A percentile compares a stretch with the other conserved stretches of the same genome.
These are phyloP conservation scores for Salix udensis DNA, from an alignment of 345 rosid species.

Conservation along the genomic window DNA sequence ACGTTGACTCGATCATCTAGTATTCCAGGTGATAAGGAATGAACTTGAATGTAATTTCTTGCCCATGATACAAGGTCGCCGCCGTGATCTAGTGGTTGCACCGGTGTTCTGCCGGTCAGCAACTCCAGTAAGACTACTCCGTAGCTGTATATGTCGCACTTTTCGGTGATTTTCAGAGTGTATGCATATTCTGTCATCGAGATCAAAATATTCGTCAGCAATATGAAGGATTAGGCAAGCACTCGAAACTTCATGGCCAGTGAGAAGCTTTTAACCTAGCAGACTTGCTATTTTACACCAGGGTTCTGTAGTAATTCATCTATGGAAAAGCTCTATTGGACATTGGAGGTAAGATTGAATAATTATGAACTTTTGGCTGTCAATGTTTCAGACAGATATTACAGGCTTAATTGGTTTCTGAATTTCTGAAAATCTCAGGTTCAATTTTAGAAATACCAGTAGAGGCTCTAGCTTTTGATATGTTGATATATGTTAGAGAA, in stretches of 20 bases:
- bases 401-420: too few relatives aligned
- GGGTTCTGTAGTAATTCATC: too few relatives aligned
- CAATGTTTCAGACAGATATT: too few relatives aligned
- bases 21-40: constrained; percentile 53
- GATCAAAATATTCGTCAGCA: not conserved
- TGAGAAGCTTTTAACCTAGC: too few relatives aligned
- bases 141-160: constrained; percentile 84
- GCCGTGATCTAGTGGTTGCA: constrained; percentile 82
- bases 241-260: too few relatives aligned
- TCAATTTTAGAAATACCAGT: not conserved
- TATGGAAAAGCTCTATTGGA: too few relatives aligned
- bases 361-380: too few relatives aligned
- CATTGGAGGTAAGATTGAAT: too few relatives aligned
- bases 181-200: constrained; percentile 59
- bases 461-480: not conserved
- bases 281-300: too few relatives aligned
- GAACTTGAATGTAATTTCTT: constrained; percentile 45
- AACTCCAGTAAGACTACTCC: constrained; percentile 61
- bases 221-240: not conserved
- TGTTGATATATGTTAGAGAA: not conserved
- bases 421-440: not conserved
- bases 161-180: constrained; percentile 83
- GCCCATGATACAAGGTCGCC: constrained; percentile 85
- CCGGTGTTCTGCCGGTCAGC: constrained; percentile 81
- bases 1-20: constrained; percentile 54